These are phyloP conservation scores for Paraphaeosphaeria minitans DNA, from an alignment of 2,329 filamentous ascomycete species.

Conservation along the genomic window DNA sequence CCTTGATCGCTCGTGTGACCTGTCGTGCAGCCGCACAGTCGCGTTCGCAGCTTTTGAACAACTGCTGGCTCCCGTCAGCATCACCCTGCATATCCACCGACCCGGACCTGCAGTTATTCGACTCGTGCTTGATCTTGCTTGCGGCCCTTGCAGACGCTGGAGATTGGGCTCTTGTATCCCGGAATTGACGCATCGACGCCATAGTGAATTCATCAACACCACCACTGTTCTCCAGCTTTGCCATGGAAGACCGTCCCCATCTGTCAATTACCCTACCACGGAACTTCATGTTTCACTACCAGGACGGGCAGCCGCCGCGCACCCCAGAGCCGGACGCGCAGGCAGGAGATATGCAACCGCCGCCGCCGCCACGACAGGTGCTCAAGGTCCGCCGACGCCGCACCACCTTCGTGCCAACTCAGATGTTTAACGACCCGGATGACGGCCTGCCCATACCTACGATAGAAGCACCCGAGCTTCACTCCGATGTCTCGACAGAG, in stretches of 20 bases:
- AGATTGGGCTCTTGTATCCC: conserved; percentile 22
- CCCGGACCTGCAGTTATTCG: conserved; percentile 20
- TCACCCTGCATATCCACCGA: conserved; percentile 35
- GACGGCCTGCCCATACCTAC: conserved; percentile 52
- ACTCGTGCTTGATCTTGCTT: conserved; percentile 13
- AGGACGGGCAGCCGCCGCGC: conserved; percentile 51
- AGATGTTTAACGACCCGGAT: conserved; percentile 27
- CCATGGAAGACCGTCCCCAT: conserved; percentile 52
- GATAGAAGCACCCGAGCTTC: conserved; percentile 54
- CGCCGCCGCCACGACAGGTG: conserved; percentile 53
- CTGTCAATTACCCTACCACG: conserved; percentile 57
- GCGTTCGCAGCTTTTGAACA: conserved; percentile 43
- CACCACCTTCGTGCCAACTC: conserved; percentile 37
- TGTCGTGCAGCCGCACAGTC: conserved; percentile 39
- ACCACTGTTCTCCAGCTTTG: conserved; percentile 12
- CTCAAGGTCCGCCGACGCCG: conserved; percentile 57
- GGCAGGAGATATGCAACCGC: conserved; percentile 45
- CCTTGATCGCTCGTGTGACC: conserved; percentile 40
- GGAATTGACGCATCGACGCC: conserved; percentile 12
- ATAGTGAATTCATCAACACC: conserved; percentile 14
- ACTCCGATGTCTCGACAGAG: conserved; percentile 32
- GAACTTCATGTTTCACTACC: conserved; percentile 57
- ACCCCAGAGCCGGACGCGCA: conserved; percentile 52
- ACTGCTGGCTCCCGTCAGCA: conserved; percentile 33
- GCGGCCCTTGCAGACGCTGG: conserved; percentile 35